phyloP scores from a whole-genome alignment of 2,329 filamentous ascomycete genomes.

The Phaeosphaeria sp. region DNA sequence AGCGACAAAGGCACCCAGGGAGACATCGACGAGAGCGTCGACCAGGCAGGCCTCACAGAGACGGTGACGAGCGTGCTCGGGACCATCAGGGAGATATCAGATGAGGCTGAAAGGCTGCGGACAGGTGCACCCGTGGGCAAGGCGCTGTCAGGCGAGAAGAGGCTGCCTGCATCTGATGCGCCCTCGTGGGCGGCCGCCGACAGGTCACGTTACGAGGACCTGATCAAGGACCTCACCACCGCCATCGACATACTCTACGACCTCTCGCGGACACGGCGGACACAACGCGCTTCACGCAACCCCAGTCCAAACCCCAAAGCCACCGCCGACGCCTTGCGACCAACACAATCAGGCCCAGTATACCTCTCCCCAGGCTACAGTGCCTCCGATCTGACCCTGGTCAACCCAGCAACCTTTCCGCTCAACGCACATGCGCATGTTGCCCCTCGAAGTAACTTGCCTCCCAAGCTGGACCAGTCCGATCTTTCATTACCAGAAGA shows the following conservation, averaged over 20 bases:
- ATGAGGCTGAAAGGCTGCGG: constrained; percentile 77
- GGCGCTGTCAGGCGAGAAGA: constrained; percentile 45
- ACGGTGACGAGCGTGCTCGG: constrained; percentile 80
- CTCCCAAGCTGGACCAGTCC: constrained; percentile 52
- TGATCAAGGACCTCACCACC: constrained; percentile 75
- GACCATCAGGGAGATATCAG: constrained; percentile 80
- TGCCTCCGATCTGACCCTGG: constrained; percentile 52
- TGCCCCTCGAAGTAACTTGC: constrained; percentile 39
- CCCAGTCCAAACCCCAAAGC: constrained; percentile 27
- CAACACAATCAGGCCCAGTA: constrained; percentile 24
- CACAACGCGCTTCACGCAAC: constrained; percentile 33
- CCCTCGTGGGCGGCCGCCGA: constrained; percentile 61
- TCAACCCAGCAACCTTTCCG: constrained; percentile 49
- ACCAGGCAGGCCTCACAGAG: constrained; percentile 73
- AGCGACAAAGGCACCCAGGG: constrained; percentile 69
- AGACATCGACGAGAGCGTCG: constrained; percentile 75
- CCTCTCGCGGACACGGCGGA: constrained; percentile 70
- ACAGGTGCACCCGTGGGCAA: constrained; percentile 52
- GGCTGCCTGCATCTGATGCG: constrained; percentile 38
- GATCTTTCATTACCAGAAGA: constrained; percentile 55
- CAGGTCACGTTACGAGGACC: constrained; percentile 79
- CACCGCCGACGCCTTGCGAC: constrained; percentile 21
- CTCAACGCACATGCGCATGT: constrained; percentile 22
- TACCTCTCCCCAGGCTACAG: constrained; percentile 46
- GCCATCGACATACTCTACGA: constrained; percentile 84